Evolutionary conservation across 352 stramenopile species (phyloP), one percentile per base, ranked within the genome.

Genomic region (Pythium vanterpoolii): DNA sequence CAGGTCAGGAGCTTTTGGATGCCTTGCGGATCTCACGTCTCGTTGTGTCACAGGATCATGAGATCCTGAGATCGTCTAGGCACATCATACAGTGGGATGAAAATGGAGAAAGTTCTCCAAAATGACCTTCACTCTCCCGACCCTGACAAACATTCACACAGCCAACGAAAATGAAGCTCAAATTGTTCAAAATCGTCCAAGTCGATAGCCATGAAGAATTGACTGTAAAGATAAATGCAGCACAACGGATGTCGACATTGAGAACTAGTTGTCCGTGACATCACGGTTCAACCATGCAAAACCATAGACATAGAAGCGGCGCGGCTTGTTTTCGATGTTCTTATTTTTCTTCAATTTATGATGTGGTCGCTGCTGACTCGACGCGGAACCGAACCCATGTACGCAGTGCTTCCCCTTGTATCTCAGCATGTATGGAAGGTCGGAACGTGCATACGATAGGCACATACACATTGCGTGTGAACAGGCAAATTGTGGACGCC

Each of bases 101-200:
- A 46, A 23, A 8, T 38, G 47, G 48, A 54, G 48, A 64, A 64
- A 46, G 52, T 59, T 64, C 57, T 47, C 28, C 57, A 58, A 49
- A 36, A 18, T 0, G 36, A 64, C 48, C 57, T 50, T 64, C 57
- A 64, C 57, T 64, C 57, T 31, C 34, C 5, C 14, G 4, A 28
- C 18, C 40, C n/a, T 27, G 31, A 46, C 31, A 48, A 42, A 39
- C 55, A 54, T 27, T 44, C 55, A n/a, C n/a, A n/a, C n/a, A n/a
- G n/a, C n/a, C n/a, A n/a, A n/a, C n/a, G n/a, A n/a, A n/a, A n/a
- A n/a, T n/a, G n/a, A n/a, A n/a, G n/a, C n/a, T n/a, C n/a, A n/a
- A n/a, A n/a, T n/a, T n/a, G n/a, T n/a, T n/a, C n/a, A n/a, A n/a
- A n/a, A n/a, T n/a, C n/a, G n/a, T n/a, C n/a, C n/a, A n/a, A n/a